Percentiles rank a stretch among this genome's conserved stretches.
phyloP scores from a whole-genome alignment of 257 asterid genomes.

The Thymus quinquecostatus region DNA sequence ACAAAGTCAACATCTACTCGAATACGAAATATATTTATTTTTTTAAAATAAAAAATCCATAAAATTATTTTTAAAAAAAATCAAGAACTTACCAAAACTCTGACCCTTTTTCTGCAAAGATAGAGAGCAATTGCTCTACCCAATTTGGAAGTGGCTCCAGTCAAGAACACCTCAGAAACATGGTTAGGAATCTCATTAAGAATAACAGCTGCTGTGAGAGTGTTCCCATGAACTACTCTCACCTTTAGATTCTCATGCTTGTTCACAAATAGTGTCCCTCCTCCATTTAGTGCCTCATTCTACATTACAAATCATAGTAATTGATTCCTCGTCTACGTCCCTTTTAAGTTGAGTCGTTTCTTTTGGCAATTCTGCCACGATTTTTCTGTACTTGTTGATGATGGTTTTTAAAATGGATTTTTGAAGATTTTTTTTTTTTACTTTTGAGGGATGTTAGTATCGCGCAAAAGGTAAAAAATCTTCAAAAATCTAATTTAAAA shows the following conservation, averaged over 20 bases:
- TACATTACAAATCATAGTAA: conserved; percentile 23
- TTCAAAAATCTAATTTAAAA: too few relatives aligned
- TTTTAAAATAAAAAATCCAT: too few relatives aligned
- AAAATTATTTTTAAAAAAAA: too few relatives aligned
- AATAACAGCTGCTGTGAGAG: conserved; percentile 91
- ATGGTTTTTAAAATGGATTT: too few relatives aligned
- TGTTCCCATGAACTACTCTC: conserved; percentile 90
- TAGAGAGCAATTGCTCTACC: conserved; percentile 95
- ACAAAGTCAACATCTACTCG: conserved; percentile 74
- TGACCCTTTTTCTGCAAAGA: conserved; percentile 65
- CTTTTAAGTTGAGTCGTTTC: too few relatives aligned
- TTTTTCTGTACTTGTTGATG: too few relatives aligned
- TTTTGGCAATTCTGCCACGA: too few relatives aligned
- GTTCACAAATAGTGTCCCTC: conserved; percentile 82
- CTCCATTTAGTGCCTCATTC: conserved; percentile 93
- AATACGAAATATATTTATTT: too few relatives aligned
- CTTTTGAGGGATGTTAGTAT: too few relatives aligned
- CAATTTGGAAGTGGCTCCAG: conserved; percentile 96
- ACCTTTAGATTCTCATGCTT: conserved; percentile 79
- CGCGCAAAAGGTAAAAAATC: too few relatives aligned
- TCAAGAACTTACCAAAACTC: conserved; percentile 59
- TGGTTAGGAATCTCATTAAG: conserved; percentile 65
- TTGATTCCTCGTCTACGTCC: too few relatives aligned
- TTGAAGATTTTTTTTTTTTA: too few relatives aligned
- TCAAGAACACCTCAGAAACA: conserved; percentile 70